These are phyloP conservation scores for Apiospora saccharicola DNA, from an alignment of 2,329 filamentous ascomycete species.

Conservation along the genomic window DNA sequence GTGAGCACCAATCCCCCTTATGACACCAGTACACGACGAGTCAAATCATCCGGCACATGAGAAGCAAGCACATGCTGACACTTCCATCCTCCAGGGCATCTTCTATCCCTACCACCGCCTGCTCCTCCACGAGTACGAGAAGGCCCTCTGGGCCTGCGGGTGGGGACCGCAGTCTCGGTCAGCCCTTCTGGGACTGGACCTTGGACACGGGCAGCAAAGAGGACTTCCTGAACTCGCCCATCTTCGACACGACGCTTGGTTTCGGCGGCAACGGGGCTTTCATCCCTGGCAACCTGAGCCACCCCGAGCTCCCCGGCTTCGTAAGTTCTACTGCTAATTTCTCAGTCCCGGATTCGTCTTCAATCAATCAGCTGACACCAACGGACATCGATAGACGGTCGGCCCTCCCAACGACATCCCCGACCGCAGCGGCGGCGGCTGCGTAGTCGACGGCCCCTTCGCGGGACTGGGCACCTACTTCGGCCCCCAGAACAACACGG, in stretches of 20 bases:
- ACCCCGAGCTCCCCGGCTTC: conserved; percentile 22
- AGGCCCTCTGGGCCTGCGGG: conserved; percentile 35
- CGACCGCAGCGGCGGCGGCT: conserved; percentile 21
- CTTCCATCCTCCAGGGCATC: neutral
- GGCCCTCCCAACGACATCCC: conserved; percentile 13
- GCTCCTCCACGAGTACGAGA: conserved; percentile 34
- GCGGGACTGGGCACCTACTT: neutral
- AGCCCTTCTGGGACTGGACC: conserved; percentile 36
- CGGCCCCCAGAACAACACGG: neutral
- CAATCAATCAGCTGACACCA: neutral
- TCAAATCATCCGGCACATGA: neutral
- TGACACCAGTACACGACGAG: no score
- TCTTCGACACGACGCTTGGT: conserved; percentile 29
- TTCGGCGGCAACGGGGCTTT: conserved; percentile 31
- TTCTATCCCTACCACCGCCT: conserved; percentile 28
- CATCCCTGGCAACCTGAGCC: conserved; percentile 23
- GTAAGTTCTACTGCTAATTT: neutral
- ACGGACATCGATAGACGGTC: neutral
- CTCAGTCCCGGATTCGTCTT: no score
- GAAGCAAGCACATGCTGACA: conserved; percentile 25
- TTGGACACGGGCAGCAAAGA: conserved; percentile 27
- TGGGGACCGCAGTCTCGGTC: conserved; percentile 32
- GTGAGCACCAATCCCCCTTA: conserved; percentile 11
- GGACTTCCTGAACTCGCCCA: conserved; percentile 26
- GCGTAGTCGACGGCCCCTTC: conserved; percentile 9